Percentiles rank a stretch among this genome's conserved stretches.
Conservation (phyloP, 129 eudicot genomes). For the Smallanthus sonchifolius region DNA sequence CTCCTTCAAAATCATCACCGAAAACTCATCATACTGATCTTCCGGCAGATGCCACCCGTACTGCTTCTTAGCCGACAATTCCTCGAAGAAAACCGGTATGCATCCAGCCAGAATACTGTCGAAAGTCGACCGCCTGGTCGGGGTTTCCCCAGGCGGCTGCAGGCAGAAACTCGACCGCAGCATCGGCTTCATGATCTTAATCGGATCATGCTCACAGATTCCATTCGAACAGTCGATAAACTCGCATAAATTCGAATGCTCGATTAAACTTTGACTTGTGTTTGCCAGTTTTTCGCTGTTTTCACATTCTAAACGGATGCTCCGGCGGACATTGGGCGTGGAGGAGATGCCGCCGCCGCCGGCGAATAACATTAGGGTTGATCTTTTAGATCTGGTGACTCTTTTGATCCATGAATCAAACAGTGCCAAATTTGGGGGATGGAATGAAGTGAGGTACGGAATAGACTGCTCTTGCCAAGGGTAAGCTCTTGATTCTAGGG, state of each 20-base stretch:
- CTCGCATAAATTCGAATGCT: constrained; percentile 49
- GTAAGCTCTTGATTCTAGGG: constrained; percentile 64
- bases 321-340: constrained; percentile 61
- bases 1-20: constrained; percentile 80
- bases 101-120: constrained; percentile 80
- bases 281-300: background rate
- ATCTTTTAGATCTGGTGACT: constrained; percentile 43
- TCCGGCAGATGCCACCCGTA: constrained; percentile 75
- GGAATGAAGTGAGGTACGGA: constrained; percentile 85
- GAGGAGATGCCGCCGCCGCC: constrained; percentile 82
- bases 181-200: constrained; percentile 85
- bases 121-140: constrained; percentile 75
- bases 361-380: constrained; percentile 64
- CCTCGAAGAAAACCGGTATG: constrained; percentile 91
- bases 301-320: constrained; percentile 72
- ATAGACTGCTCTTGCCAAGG: constrained; percentile 77
- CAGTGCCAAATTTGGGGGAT: constrained; percentile 61
- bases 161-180: constrained; percentile 73
- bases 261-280: background rate
- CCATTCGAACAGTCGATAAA: constrained; percentile 84
- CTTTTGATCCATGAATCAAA: constrained; percentile 65
- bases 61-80: constrained; percentile 61
- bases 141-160: constrained; percentile 94
- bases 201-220: constrained; percentile 83
- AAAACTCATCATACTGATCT: constrained; percentile 56